phyloP scores from a whole-genome alignment of 139 green algal genomes.

The Bryopsis sp. region DNA sequence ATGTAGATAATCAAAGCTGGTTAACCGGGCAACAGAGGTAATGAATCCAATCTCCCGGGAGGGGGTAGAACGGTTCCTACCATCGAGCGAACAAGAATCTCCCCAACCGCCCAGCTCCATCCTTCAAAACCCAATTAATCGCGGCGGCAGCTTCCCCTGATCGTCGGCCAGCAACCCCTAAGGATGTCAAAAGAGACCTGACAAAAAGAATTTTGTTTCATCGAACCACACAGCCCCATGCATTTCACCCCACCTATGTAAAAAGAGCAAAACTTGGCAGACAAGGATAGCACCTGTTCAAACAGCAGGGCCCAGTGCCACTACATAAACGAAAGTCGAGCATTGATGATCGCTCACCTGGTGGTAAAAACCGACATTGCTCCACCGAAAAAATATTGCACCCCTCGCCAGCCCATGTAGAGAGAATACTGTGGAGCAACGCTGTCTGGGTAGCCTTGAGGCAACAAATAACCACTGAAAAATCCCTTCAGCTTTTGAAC shows the following conservation, averaged over 20 bases:
- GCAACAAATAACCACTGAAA: slow-evolving; percentile 27
- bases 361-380: slow-evolving; percentile 53
- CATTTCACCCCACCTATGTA: too few relatives aligned
- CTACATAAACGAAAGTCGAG: too few relatives aligned
- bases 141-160: slow-evolving; percentile 56
- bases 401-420: slow-evolving; percentile 75
- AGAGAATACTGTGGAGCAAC: slow-evolving; percentile 63
- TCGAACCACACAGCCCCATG: too few relatives aligned
- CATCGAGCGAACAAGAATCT: slow-evolving; percentile 80
- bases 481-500: neutral
- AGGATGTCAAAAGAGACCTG: slow-evolving; percentile 58
- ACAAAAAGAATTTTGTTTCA: too few relatives aligned
- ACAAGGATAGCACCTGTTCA: slow-evolving; percentile 26
- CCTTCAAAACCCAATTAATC: slow-evolving; percentile 86
- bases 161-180: slow-evolving; percentile 49
- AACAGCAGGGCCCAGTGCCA: neutral
- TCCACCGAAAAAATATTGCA: slow-evolving; percentile 86
- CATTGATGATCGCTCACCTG: too few relatives aligned
- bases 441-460: slow-evolving; percentile 65
- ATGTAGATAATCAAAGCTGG: neutral
- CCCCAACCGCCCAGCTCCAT: slow-evolving; percentile 73
- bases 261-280: slow-evolving; percentile 56
- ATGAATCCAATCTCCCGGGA: neutral
- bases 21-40: too few relatives aligned
- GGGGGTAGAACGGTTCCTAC: slow-evolving; percentile 26